Evolutionary conservation across 2,329 filamentous ascomycete species (phyloP), one percentile per base, ranked within the genome.

Genomic region (Aspergillus ochraceus): DNA sequence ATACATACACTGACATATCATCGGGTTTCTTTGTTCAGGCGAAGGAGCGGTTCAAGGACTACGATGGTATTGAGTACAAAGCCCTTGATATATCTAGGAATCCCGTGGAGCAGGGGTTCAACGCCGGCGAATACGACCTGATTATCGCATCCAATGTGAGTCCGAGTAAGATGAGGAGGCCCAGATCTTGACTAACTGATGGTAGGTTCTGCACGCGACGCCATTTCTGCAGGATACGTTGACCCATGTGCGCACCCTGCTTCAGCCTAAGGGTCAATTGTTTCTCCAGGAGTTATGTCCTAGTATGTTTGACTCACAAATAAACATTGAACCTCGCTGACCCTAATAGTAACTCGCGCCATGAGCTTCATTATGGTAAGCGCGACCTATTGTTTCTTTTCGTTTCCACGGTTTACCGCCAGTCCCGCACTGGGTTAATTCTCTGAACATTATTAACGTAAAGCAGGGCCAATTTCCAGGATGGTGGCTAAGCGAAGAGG

Each of bases 1-100:
- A 67, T 49, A 63, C 61, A 3, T 70, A 64, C 46, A 67, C 67
- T 2, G 69, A 70, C 52, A 59, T 70, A 22, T 67, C 66, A 3
- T 57, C 62, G 11, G 66, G 60, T 1, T 67, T 71, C 39, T 67
- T 69, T 22, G 55, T 60, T 19, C 54, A 58, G 12, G 63, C 64
- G 6, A 58, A 64, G 17, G 60, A 67, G 26, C 55, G 55, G 20
- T 69, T 69, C 36, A 42, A 29, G 6, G 46, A 52, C 20, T 69
- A 68, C 26, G 30, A 39, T 4, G 42, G 49, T 11, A 64, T 74
- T 6, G 59, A 65, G 11, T 74, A 64, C 51, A 60, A 60, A 9
- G 57, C 59, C 1, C 59, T 71, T 1, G 71, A 74, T 53, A 68
- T 72, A 19, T 55, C 57, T 26, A 47, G 62, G 22, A 61, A 69